Evolutionary conservation across 2,329 filamentous ascomycete genomes (phyloP), one percentile per base, ranked within the genome.

Genomic region (Talaromyces sp.): DNA sequence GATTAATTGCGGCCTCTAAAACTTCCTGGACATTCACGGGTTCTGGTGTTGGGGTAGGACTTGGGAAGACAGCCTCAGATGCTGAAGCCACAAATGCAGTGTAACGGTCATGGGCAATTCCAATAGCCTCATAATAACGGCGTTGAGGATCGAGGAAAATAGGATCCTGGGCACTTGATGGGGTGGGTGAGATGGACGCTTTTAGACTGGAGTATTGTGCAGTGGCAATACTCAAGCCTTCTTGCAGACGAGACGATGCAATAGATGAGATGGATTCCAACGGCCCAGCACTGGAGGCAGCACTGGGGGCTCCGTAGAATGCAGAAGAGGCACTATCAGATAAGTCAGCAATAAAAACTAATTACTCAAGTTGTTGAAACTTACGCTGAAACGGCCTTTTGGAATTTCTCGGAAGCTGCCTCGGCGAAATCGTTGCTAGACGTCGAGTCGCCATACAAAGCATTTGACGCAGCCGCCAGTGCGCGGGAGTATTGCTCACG

Each of bases 61-160:
- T 85, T 6, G 86, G 86, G 60, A 85, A 88, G 47, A 91, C 79
- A 23, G 87, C 90, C 40, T 84, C 86, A 9, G 89, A 91, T 7
- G 90, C 91, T 4, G 88, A 87, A 12, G 82, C 82, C 2, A 95
- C 66, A 69, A 95, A 94, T 56, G 88, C 88, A 5, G 88, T 87
- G 73, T 95, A 95, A 42, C 88, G 86, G 51, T 87, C 90, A 69
- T 96, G 89, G 0, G 92, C 91, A 52, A 91, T 75, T 31, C 91
- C 91, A 28, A 95, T 75, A 10, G 88, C 90, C 65, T 91, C 89
- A 68, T 92, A 93, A 74, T 94, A 94, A 61, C 89, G 78, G 82
- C 87, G 71, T 81, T 85, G 71, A 78, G 85, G 76, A 81, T 84
- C 80, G 76, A 88, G 74, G 78, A 88, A 63, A 74, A 83, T 73